Evolutionary conservation across 1,139 yeast species (phyloP).

Genomic region (Diutina sp.): DNA sequence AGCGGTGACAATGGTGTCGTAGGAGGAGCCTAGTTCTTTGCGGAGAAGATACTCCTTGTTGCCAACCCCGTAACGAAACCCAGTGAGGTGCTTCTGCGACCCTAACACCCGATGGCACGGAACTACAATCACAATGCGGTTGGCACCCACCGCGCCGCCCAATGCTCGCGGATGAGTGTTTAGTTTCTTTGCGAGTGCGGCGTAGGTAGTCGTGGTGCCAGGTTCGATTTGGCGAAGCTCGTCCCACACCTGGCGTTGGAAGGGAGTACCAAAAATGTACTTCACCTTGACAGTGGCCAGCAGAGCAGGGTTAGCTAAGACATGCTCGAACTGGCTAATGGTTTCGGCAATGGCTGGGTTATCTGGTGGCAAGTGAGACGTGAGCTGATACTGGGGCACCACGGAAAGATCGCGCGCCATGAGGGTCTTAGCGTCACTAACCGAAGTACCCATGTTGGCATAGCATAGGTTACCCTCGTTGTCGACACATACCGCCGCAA

Average conservation of each 20-base stretch:
- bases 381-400: neutral
- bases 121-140: neutral
- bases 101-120: slow-evolving; percentile 1
- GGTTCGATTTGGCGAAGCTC: neutral
- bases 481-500: neutral
- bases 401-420: neutral
- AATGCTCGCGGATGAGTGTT: neutral
- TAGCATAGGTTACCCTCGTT: neutral
- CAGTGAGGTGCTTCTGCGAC: neutral
- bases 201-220: neutral
- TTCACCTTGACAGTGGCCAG: neutral
- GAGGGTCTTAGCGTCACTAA: neutral
- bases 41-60: neutral
- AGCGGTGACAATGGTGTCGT: neutral
- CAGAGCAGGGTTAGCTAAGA: neutral
- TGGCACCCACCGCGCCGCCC: neutral
- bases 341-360: neutral
- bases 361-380: neutral
- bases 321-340: neutral
- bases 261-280: neutral
- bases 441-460: neutral
- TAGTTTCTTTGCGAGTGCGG: neutral
- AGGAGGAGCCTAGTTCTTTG: neutral
- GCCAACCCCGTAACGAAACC: neutral
- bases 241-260: neutral